These are phyloP conservation scores for Collybia sordida DNA, from an alignment of 768 basidiomycete species.

Conservation along the genomic window DNA sequence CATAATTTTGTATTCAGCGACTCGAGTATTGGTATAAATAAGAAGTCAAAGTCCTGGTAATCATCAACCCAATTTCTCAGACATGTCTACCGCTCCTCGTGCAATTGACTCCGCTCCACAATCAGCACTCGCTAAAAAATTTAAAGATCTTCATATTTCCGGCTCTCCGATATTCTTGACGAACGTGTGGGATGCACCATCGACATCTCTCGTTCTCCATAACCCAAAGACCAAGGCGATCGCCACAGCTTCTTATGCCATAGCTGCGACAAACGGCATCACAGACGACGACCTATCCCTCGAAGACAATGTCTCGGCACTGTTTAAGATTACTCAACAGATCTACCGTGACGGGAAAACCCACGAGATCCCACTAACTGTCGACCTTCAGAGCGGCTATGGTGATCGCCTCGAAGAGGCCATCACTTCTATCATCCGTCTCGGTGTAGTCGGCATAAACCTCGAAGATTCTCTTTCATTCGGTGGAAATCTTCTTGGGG, in stretches of 20 bases:
- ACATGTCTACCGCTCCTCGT: no score
- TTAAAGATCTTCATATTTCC: neutral
- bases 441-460: conserved; percentile 2
- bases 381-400: conserved; percentile 4
- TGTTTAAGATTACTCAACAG: conserved; percentile 1
- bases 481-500: neutral
- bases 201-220: neutral
- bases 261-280: neutral
- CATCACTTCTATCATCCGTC: neutral
- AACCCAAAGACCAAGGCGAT: neutral
- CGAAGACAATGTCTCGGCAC: neutral
- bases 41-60: no score
- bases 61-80: no score
- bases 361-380: neutral
- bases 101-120: no score
- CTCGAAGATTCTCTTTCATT: conserved; percentile 2
- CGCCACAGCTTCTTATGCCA: conserved; percentile 5
- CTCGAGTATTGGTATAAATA: no score
- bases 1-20: no score
- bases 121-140: neutral
- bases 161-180: conserved; percentile 1
- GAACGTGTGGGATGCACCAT: conserved; percentile 2
- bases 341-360: neutral
- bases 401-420: neutral
- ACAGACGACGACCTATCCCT: neutral